Base-by-base conservation (phyloP, 2,329 filamentous ascomycete species). In the Xylaria digitata region DNA sequence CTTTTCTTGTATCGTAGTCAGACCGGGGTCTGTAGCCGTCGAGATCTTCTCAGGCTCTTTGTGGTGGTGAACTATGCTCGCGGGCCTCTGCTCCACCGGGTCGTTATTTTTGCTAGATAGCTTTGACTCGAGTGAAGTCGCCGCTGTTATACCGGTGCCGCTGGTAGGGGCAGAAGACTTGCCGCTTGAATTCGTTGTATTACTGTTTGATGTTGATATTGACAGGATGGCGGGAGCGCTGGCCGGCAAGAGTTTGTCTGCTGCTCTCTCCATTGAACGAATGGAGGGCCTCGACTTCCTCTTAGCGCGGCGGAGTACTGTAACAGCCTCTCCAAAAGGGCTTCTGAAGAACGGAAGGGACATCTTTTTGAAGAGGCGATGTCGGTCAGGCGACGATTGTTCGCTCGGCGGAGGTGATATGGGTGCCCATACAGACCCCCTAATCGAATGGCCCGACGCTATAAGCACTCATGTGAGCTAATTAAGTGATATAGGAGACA, bases 51-150 rank as follows among this genome's bases (percentile, higher is more conserved):
- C 73, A 15, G 71, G 69, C 17, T 74, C 69, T 46, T 71, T 71
- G 32, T 73, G 75, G 61, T 72, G 75, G 15, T 72, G 75, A 15
- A 74, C 73, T 53, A 75, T 71, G 57, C 65, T 75, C 23, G 73
- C 64, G 6, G 70, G 63, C 66, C 76, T 74, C 68, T 76, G 76
- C 50, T 78, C 75, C 49, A 74, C 69, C 26, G 72, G 74, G 30
- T 70, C 70, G 46, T 69, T 71, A n/a, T 77, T 73, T 59, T 75
- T 77, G 53, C 69, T 70, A 21, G 75, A 80, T 45, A 75, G 71
- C 61, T 82, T 82, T 6, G 82, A 84, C 63, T 83, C 80, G 21
- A 82, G 68, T 1, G 80, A 81, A 0, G 80, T 80, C 64, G 79
- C 78, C 26, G 72, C 77, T 0, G 79, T 80, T 13, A 77, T 79